phyloP scores from a whole-genome alignment of 345 rosid species.

The Eucalyptus camaldulensis region DNA sequence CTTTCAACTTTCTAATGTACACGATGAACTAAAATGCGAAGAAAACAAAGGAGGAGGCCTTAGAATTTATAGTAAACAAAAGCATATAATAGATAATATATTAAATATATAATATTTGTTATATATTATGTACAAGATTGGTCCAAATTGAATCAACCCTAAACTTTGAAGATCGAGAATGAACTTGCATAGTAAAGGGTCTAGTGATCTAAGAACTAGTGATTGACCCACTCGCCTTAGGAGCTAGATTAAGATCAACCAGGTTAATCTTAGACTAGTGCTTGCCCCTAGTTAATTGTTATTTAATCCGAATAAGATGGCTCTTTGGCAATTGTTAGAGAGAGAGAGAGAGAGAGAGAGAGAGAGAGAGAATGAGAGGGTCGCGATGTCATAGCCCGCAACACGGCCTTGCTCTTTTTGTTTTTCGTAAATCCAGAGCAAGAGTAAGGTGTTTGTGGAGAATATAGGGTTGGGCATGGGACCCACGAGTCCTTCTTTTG shows the following conservation, averaged over 20 bases:
- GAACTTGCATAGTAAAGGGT: fast-evolving
- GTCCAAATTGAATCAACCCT: fast-evolving
- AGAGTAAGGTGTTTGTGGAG: background rate
- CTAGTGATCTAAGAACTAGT: fast-evolving
- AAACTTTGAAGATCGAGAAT: too few relatives aligned
- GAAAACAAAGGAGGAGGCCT: too few relatives aligned
- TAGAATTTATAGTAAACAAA: too few relatives aligned
- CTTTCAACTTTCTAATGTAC: too few relatives aligned
- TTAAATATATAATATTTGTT: too few relatives aligned
- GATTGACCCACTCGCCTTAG: fast-evolving
- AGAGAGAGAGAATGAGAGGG: background rate
- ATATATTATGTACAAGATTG: too few relatives aligned
- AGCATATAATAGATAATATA: too few relatives aligned
- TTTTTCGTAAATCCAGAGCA: background rate
- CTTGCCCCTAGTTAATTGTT: background rate
- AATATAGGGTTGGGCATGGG: background rate
- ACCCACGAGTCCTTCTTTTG: background rate
- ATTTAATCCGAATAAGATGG: background rate
- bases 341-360: background rate
- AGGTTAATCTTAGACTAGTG: too few relatives aligned
- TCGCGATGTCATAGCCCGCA: background rate
- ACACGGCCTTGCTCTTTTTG: background rate
- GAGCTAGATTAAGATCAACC: too few relatives aligned
- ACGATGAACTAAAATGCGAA: too few relatives aligned
- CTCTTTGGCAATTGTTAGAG: background rate